These are phyloP conservation scores for Sugiyamaella chiloensis DNA, from an alignment of 805 yeast genomes.

Conservation along the genomic window DNA sequence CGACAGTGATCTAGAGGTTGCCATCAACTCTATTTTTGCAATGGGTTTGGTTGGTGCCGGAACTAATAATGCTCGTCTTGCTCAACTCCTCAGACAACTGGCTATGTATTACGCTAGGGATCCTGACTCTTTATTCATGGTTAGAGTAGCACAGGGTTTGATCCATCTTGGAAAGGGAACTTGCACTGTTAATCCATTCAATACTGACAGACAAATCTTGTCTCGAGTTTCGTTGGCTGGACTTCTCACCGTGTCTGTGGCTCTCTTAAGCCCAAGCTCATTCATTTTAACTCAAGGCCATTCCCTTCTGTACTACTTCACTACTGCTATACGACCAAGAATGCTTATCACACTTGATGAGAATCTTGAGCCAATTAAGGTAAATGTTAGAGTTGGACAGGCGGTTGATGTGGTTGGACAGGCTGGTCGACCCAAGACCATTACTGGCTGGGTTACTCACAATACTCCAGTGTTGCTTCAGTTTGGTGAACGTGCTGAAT, in stretches of 20 bases:
- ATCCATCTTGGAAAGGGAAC: slow-evolving; percentile 97
- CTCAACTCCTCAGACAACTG: slow-evolving; percentile 90
- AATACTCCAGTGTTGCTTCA: slow-evolving; percentile 93
- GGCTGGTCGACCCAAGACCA: slow-evolving; percentile 98
- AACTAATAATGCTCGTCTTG: slow-evolving; percentile 96
- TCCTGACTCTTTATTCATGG: slow-evolving; percentile 85
- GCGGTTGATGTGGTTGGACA: slow-evolving; percentile 99
- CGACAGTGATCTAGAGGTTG: slow-evolving; percentile 90
- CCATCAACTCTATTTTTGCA: slow-evolving; percentile 89
- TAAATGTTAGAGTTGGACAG: slow-evolving; percentile 96
- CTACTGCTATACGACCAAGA: slow-evolving; percentile 88
- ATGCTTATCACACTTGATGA: slow-evolving; percentile 92
- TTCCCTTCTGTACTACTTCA: slow-evolving; percentile 76
- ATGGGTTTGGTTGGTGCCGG: slow-evolving; percentile 99
- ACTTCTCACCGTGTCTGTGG: slow-evolving; percentile 75
- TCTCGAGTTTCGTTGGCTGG: slow-evolving; percentile 90
- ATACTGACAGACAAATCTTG: slow-evolving; percentile 79
- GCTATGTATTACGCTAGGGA: slow-evolving; percentile 91
- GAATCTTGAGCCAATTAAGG: slow-evolving; percentile 84
- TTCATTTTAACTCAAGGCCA: slow-evolving; percentile 76
- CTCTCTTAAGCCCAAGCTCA: slow-evolving; percentile 78
- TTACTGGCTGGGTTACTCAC: slow-evolving; percentile 99
- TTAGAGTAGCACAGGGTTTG: slow-evolving; percentile 91
- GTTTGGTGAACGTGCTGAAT: slow-evolving; percentile 93
- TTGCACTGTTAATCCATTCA: slow-evolving; percentile 81